Percentiles rank a stretch among this genome's conserved stretches.
Conservation (phyloP, 768 basidiomycete genomes). For the Mycena leptocephala region DNA sequence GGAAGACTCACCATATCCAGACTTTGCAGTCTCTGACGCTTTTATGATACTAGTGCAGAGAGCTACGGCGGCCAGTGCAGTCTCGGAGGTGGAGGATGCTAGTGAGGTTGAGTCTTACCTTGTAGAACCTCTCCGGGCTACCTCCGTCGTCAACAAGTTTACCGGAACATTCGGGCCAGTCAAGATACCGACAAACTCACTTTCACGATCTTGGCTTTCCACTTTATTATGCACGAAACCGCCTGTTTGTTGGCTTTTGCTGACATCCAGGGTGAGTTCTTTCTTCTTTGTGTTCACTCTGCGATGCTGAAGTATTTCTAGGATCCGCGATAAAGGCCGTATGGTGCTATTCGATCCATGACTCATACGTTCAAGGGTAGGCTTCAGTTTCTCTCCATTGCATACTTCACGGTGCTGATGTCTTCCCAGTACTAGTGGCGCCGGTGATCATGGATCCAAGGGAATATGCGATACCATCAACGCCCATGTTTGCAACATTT, state of each 20-base stretch:
- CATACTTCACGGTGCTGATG: neutral
- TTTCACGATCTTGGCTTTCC: neutral
- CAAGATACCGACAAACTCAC: neutral
- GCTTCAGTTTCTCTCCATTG: neutral
- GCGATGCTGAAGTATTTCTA: neutral
- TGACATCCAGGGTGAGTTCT: neutral
- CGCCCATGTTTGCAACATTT: neutral
- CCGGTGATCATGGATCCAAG: constrained; percentile 1
- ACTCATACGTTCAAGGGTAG: constrained; percentile 3
- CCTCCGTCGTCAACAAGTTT: no score
- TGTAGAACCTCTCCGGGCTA: no score
- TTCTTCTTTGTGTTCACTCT: neutral
- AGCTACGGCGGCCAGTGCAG: no score
- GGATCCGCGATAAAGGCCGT: neutral
- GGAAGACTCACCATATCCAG: neutral
- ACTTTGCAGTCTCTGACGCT: neutral
- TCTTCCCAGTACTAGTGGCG: neutral
- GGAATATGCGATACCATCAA: constrained; percentile 2
- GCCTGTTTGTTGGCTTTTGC: constrained; percentile 10
- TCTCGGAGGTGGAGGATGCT: neutral
- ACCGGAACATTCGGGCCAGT: no score
- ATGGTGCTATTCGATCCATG: constrained; percentile 7
- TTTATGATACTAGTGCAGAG: constrained; percentile 5
- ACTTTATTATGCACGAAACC: constrained; percentile 3
- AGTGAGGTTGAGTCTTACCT: neutral